A percentile compares a stretch with the other conserved stretches of the same genome.
phyloP scores from a whole-genome alignment of 2,329 filamentous ascomycete species.

The Phoma herbarum region DNA sequence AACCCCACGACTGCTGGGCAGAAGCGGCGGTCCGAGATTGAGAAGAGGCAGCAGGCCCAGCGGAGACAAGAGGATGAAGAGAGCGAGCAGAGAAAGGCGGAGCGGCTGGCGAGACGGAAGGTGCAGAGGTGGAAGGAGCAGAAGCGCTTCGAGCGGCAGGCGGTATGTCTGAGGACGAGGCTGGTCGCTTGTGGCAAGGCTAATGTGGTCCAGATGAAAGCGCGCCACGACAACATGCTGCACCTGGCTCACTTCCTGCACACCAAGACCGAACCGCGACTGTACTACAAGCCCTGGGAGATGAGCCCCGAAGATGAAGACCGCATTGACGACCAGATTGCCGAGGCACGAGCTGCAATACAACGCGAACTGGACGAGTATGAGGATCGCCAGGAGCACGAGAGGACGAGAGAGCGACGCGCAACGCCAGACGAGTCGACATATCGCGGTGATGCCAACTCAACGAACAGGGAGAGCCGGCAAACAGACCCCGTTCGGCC shows the following conservation, averaged over 20 bases:
- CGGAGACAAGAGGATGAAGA: conserved; percentile 76
- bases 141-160: conserved; percentile 76
- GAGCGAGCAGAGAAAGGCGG: conserved; percentile 71
- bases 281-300: conserved; percentile 89
- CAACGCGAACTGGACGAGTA: conserved; percentile 72
- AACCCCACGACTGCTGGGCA: conserved; percentile 67
- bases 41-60: conserved; percentile 81
- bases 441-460: conserved; percentile 28
- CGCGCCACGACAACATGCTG: conserved; percentile 76
- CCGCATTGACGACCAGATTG: conserved; percentile 74
- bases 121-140: conserved; percentile 73
- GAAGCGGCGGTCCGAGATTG: conserved; percentile 79
- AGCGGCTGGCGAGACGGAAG: conserved; percentile 70
- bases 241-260: conserved; percentile 75
- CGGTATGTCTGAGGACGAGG: conserved; percentile 62
- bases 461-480: conserved; percentile 36
- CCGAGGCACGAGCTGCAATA: conserved; percentile 70
- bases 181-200: conserved; percentile 11
- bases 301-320: conserved; percentile 73
- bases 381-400: conserved; percentile 53
- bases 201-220: conserved; percentile 69
- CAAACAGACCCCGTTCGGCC: conserved; percentile 33
- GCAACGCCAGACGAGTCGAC: conserved; percentile 22
- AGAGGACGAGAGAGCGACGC: conserved; percentile 33
- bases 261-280: conserved; percentile 74